Percentiles rank a stretch among this genome's conserved stretches.
Conservation (phyloP, 768 basidiomycete genomes). For the Trametes punicea region DNA sequence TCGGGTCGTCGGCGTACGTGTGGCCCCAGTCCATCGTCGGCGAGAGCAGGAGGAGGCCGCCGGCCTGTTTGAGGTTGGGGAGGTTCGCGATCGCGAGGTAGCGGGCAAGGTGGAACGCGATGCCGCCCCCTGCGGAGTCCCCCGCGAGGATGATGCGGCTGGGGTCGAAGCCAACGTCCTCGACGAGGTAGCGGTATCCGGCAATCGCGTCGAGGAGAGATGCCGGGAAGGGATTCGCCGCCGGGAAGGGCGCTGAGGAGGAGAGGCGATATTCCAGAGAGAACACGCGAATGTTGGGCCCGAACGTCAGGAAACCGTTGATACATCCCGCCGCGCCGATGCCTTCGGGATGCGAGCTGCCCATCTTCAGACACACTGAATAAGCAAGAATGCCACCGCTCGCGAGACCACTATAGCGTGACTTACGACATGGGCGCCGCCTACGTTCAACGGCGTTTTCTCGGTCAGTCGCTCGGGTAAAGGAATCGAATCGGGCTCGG, state of each 20-base stretch:
- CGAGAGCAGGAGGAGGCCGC: constrained; percentile 35
- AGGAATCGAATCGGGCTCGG: background rate
- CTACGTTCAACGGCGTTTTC: background rate
- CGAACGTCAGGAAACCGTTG: constrained; percentile 16
- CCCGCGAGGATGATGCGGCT: constrained; percentile 45
- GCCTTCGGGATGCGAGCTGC: background rate
- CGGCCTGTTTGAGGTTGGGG: constrained; percentile 18
- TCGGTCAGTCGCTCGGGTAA: background rate
- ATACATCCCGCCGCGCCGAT: background rate
- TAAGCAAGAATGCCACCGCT: background rate
- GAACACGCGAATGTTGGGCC: constrained; percentile 29
- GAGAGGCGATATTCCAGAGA: constrained; percentile 47
- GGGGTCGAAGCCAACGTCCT: constrained; percentile 39
- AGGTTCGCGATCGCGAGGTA: constrained; percentile 29
- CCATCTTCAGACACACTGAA: background rate
- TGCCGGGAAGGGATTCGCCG: constrained; percentile 47
- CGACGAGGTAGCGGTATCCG: constrained; percentile 48
- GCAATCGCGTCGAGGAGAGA: constrained; percentile 51
- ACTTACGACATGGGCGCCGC: background rate
- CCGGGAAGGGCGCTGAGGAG: constrained; percentile 25
- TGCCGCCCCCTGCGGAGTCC: constrained; percentile 54
- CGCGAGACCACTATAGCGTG: background rate
- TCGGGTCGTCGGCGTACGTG: constrained; percentile 9
- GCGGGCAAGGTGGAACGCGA: constrained; percentile 39
- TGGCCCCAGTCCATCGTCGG: constrained; percentile 28